Conservation (phyloP, 768 basidiomycete species). For the Tulasnella calospora region DNA sequence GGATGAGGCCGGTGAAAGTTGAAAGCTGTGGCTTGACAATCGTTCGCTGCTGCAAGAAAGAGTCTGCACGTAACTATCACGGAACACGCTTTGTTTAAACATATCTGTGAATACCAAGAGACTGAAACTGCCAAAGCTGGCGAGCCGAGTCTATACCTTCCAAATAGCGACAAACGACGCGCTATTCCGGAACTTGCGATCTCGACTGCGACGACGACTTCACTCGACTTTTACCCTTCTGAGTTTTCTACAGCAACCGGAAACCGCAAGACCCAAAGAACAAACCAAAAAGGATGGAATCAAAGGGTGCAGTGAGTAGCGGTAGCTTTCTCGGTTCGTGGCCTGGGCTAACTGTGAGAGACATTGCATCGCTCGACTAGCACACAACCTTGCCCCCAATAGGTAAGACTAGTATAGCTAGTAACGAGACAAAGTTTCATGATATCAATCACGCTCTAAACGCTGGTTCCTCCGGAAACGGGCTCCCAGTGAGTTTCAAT, state of each 20-base stretch:
- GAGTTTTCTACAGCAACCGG: not conserved
- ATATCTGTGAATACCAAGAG: too few species aligned
- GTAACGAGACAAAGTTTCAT: too few species aligned
- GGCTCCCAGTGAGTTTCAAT: slow-evolving; percentile 51
- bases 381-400: too few species aligned
- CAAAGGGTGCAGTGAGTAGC: not conserved
- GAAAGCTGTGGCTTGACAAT: too few species aligned
- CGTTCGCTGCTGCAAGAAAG: too few species aligned
- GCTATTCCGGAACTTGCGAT: not conserved
- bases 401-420: too few species aligned
- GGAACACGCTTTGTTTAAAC: too few species aligned
- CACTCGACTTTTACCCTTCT: not conserved
- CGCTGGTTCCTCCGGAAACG: slow-evolving; percentile 32
- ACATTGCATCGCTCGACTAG: too few species aligned
- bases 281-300: not conserved
- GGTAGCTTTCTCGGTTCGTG: not conserved
- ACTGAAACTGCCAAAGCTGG: not conserved
- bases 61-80: too few species aligned
- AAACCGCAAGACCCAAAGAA: not conserved
- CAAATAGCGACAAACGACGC: not conserved
- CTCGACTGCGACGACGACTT: not conserved
- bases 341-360: too few species aligned
- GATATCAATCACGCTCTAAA: too few species aligned
- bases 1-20: too few species aligned
- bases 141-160: not conserved